phyloP scores from a whole-genome alignment of 2,329 filamentous ascomycete genomes.

The Cladophialophora immunda region DNA sequence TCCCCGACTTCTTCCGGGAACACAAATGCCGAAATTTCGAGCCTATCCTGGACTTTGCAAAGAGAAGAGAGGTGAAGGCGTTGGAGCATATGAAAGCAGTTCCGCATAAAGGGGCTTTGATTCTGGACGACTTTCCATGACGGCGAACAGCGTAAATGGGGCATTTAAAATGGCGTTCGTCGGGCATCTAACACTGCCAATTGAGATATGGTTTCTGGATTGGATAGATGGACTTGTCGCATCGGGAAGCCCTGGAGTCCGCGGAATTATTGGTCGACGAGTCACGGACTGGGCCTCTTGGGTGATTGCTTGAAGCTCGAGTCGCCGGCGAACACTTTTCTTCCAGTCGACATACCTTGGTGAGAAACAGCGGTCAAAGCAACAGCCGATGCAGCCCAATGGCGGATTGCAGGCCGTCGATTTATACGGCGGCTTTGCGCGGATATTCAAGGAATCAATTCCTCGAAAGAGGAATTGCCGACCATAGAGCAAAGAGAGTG shows the following conservation, averaged over 20 bases:
- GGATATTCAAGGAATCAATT: neutral
- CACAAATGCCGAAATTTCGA: constrained; percentile 5
- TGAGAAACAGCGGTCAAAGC: neutral
- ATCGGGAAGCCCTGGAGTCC: neutral
- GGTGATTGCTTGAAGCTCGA: neutral
- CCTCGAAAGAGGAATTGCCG: neutral
- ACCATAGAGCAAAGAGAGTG: neutral
- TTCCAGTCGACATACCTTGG: neutral
- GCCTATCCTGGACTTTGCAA: neutral
- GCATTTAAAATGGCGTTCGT: neutral
- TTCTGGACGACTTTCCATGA: constrained; percentile 2
- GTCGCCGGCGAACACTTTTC: neutral
- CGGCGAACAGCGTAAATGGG: neutral
- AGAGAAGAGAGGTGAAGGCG: neutral
- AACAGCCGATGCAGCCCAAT: neutral
- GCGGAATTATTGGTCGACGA: neutral
- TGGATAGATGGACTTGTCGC: neutral
- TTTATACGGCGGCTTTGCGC: neutral
- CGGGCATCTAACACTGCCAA: neutral
- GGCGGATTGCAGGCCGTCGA: neutral
- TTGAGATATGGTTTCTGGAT: neutral
- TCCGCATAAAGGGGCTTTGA: constrained; percentile 3
- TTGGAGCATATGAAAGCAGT: constrained; percentile 1
- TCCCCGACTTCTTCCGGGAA: constrained; percentile 1
- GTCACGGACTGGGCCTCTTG: neutral